These are phyloP conservation scores for Hanseniaspora nectarophila DNA, from an alignment of 805 yeast species.

Conservation along the genomic window DNA sequence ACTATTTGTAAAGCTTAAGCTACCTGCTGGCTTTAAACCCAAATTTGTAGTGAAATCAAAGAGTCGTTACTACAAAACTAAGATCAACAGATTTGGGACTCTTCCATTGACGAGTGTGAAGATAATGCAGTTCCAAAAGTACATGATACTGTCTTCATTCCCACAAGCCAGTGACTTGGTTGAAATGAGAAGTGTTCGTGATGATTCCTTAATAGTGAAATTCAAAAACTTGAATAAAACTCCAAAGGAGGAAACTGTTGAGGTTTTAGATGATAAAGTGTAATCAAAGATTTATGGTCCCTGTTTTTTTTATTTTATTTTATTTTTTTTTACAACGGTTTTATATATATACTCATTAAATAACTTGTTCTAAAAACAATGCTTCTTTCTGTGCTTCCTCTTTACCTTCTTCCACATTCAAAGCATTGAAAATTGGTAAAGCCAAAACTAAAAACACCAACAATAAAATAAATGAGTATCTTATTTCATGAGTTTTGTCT, in stretches of 20 bases:
- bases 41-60: background rate
- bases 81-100: conserved; percentile 6
- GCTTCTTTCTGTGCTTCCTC: conserved; percentile 33
- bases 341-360: background rate
- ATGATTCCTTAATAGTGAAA: background rate
- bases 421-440: conserved; percentile 41
- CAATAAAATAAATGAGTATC: conserved; percentile 59
- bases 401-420: conserved; percentile 54
- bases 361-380: conserved; percentile 2
- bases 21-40: background rate
- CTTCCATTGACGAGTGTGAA: conserved; percentile 11
- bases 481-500: conserved; percentile 59
- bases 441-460: conserved; percentile 42
- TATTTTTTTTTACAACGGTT: background rate
- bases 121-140: conserved; percentile 1
- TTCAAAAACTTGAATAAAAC: background rate
- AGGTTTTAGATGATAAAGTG: background rate
- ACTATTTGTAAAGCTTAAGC: background rate
- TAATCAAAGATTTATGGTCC: no score
- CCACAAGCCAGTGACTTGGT: background rate
- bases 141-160: conserved; percentile 3
- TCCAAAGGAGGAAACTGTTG: background rate
- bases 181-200: background rate
- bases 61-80: conserved; percentile 6
- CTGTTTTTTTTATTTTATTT: no score